Percentiles rank a stretch among this genome's conserved stretches.
These are phyloP conservation scores for Mucor indicus DNA, from an alignment of 371 early-diverging fungal species.

Conservation along the genomic window DNA sequence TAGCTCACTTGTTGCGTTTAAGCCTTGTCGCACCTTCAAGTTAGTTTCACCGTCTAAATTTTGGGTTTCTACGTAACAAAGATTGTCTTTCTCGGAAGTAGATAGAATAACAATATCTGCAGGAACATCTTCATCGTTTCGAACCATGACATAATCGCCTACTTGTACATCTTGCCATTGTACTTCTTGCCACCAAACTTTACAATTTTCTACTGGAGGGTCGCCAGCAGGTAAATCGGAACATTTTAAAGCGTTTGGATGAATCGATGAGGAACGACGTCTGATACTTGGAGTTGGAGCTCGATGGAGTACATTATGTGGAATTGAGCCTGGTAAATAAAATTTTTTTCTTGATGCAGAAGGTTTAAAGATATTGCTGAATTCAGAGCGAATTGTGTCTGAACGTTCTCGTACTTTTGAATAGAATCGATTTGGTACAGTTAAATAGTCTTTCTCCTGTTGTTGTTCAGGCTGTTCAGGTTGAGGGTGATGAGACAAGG, in stretches of 20 bases:
- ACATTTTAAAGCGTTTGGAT: slow-evolving; percentile 23
- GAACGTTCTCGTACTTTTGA: slow-evolving; percentile 19
- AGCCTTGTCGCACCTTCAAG: slow-evolving; percentile 61
- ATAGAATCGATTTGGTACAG: slow-evolving; percentile 2
- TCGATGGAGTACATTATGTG: slow-evolving; percentile 42
- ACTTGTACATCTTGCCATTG: slow-evolving; percentile 85
- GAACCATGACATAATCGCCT: slow-evolving; percentile 87
- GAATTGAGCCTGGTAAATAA: slow-evolving; percentile 39
- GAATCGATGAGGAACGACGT: slow-evolving; percentile 24
- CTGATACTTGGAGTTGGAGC: slow-evolving; percentile 15
- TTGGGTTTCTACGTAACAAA: slow-evolving; percentile 81
- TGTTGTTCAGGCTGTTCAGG: not conserved
- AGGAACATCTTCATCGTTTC: slow-evolving; percentile 89
- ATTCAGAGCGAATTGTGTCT: slow-evolving; percentile 31
- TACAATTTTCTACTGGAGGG: slow-evolving; percentile 24
- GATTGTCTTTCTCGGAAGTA: slow-evolving; percentile 57
- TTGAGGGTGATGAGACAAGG: not conserved
- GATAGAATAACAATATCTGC: slow-evolving; percentile 77
- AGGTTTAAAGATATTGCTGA: slow-evolving; percentile 23
- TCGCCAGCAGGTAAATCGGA: slow-evolving; percentile 25
- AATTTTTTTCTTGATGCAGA: slow-evolving; percentile 15
- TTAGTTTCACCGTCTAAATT: slow-evolving; percentile 89
- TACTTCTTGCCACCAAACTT: slow-evolving; percentile 25
- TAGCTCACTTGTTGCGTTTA: slow-evolving; percentile 37
- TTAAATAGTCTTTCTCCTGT: not conserved